Evolutionary conservation across 129 eudicot genomes (phyloP).

Genomic region (Escallonia rubra): DNA sequence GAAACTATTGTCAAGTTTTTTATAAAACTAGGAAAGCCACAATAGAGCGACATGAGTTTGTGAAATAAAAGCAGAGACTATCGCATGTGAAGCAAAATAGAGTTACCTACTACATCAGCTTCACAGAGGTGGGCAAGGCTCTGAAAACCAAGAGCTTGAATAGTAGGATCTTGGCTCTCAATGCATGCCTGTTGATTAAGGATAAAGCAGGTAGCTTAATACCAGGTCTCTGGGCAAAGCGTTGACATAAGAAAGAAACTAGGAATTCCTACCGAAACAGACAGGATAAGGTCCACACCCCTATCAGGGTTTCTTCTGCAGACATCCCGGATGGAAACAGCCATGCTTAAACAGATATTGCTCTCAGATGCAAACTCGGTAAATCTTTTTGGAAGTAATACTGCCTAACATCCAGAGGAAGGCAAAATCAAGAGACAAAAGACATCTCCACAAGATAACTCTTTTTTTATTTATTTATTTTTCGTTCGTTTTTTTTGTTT

Average conservation of each 20-base stretch:
- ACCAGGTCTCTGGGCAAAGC: slow-evolving; percentile 1
- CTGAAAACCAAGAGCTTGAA: slow-evolving; percentile 79
- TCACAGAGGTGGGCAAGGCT: slow-evolving; percentile 96
- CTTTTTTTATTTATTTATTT: too few species aligned
- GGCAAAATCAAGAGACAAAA: slow-evolving; percentile 2
- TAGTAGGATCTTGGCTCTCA: slow-evolving; percentile 56
- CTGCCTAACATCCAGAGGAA: slow-evolving; percentile 37
- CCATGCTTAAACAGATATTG: slow-evolving; percentile 63
- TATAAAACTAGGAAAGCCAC: too few species aligned
- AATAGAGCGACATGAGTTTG: too few species aligned
- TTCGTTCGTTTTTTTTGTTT: too few species aligned
- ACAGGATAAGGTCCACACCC: slow-evolving; percentile 89
- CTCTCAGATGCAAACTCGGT: slow-evolving; percentile 44
- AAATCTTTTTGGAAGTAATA: slow-evolving; percentile 68
- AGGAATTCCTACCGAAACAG: slow-evolving; percentile 67
- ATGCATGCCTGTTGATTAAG: slow-evolving; percentile 66
- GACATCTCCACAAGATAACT: not conserved
- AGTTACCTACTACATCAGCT: slow-evolving; percentile 93
- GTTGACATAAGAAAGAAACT: not conserved
- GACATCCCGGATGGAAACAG: slow-evolving; percentile 74
- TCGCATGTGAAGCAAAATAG: slow-evolving; percentile 10
- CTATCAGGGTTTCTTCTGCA: slow-evolving; percentile 91
- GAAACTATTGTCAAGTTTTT: too few species aligned
- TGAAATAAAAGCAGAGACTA: not conserved
- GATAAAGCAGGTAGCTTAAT: slow-evolving; percentile 13